These are phyloP conservation scores for Vigna angularis DNA, from an alignment of 306 rosid species.

Conservation along the genomic window DNA sequence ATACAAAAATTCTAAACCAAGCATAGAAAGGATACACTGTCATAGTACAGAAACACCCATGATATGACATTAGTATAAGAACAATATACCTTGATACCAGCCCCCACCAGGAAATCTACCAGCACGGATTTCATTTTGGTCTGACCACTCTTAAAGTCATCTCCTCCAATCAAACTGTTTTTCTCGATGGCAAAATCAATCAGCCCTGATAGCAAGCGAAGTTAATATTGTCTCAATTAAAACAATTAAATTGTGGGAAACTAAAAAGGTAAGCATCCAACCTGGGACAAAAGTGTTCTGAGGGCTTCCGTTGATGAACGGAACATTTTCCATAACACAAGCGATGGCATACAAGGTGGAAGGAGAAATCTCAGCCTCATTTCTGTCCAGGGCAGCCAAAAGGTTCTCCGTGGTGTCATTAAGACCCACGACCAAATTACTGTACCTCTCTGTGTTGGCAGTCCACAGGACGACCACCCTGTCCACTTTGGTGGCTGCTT, in stretches of 20 bases:
- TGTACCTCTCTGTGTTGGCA: slow-evolving; percentile 98
- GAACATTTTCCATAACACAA: slow-evolving; percentile 80
- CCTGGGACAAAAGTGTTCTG: slow-evolving; percentile 99
- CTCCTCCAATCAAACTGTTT: slow-evolving; percentile 94
- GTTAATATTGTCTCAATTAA: slow-evolving; percentile 28
- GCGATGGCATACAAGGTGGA: slow-evolving; percentile 90
- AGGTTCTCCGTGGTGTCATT: slow-evolving; percentile 87
- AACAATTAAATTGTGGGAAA: neutral
- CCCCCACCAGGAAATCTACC: slow-evolving; percentile 98
- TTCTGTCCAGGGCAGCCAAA: slow-evolving; percentile 77
- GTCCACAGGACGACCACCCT: slow-evolving; percentile 97
- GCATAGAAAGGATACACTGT: neutral
- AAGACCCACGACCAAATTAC: slow-evolving; percentile 82
- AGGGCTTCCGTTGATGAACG: slow-evolving; percentile 98
- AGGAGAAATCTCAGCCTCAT: slow-evolving; percentile 97
- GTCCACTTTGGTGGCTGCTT: slow-evolving; percentile 85
- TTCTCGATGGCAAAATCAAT: slow-evolving; percentile 85
- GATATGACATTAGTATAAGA: slow-evolving; percentile 7
- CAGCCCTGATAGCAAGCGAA: slow-evolving; percentile 58
- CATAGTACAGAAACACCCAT: neutral
- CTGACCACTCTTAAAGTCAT: slow-evolving; percentile 99
- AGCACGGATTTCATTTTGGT: slow-evolving; percentile 98
- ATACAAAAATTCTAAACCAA: neutral
- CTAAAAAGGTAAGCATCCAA: slow-evolving; percentile 15
- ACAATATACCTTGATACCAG: slow-evolving; percentile 87